Conservation (phyloP, 2,329 filamentous ascomycete species). For the Colletotrichum sp. region DNA sequence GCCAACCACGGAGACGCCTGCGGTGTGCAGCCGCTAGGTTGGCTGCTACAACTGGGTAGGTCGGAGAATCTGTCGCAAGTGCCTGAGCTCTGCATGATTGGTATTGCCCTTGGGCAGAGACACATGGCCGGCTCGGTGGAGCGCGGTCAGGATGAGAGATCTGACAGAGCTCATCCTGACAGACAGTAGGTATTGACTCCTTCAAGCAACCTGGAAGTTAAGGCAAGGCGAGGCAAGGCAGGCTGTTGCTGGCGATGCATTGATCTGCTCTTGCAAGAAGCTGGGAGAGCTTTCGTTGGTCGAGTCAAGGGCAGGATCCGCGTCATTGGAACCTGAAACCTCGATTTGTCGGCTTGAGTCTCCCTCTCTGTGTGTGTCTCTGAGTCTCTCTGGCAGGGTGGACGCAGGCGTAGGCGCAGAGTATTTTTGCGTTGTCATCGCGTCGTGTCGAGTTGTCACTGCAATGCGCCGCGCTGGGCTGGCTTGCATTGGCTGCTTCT, state of each 20-base stretch:
- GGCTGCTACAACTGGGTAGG: neutral
- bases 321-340: conserved; percentile 7
- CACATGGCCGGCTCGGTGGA: conserved; percentile 7
- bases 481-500: neutral
- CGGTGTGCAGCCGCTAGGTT: neutral
- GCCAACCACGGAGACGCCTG: neutral
- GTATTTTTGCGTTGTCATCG: conserved; percentile 1
- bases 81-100: conserved; percentile 4
- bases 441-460: conserved; percentile 2
- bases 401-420: neutral
- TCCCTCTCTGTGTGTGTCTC: neutral
- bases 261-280: neutral
- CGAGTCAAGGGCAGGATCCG: neutral
- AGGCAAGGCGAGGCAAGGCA: neutral
- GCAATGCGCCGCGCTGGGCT: conserved; percentile 1
- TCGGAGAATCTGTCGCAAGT: conserved; percentile 2
- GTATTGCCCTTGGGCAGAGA: conserved; percentile 9
- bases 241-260: neutral
- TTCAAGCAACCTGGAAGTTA: neutral
- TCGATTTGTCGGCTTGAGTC: neutral
- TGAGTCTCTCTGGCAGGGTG: neutral
- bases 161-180: neutral
- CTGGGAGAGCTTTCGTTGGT: neutral
- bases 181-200: neutral
- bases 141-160: neutral